phyloP scores from a whole-genome alignment of 495 filamentous ascomycete genomes.

The Lepidopterella palustris region DNA sequence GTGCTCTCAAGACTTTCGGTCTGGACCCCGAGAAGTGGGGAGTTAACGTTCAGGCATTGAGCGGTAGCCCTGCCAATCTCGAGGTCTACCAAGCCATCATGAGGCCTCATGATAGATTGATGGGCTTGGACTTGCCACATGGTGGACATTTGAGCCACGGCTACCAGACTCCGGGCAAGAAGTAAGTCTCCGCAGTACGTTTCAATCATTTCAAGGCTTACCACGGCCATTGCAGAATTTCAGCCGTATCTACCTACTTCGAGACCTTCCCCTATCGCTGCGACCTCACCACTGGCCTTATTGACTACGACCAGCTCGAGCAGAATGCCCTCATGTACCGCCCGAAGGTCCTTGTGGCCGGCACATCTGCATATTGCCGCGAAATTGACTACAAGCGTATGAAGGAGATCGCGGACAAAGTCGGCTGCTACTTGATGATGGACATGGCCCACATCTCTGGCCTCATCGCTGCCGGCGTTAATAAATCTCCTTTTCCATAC shows the following conservation, averaged over 20 bases:
- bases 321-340: constrained; percentile 80
- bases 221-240: constrained; percentile 30
- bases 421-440: constrained; percentile 84
- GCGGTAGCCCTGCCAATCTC: constrained; percentile 88
- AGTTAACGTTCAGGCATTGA: constrained; percentile 96
- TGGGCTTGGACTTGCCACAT: constrained; percentile 96
- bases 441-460: constrained; percentile 99
- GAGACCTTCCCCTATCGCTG: constrained; percentile 44
- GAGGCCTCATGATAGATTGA: constrained; percentile 89
- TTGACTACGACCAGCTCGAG: constrained; percentile 88
- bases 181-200: constrained; percentile 50
- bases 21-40: constrained; percentile 87
- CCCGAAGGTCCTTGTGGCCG: constrained; percentile 91
- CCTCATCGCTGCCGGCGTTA: constrained; percentile 81
- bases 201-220: constrained; percentile 7
- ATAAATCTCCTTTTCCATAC: constrained; percentile 80
- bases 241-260: constrained; percentile 42
- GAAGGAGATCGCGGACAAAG: constrained; percentile 77
- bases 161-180: constrained; percentile 88
- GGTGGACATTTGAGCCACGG: constrained; percentile 97
- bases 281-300: constrained; percentile 66
- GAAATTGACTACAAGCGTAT: constrained; percentile 88
- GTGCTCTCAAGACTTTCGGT: constrained; percentile 87
- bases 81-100: constrained; percentile 99
- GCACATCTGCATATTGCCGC: constrained; percentile 90